Base-by-base conservation (phyloP, 148 eudicot species). In the Cornus suecica region DNA sequence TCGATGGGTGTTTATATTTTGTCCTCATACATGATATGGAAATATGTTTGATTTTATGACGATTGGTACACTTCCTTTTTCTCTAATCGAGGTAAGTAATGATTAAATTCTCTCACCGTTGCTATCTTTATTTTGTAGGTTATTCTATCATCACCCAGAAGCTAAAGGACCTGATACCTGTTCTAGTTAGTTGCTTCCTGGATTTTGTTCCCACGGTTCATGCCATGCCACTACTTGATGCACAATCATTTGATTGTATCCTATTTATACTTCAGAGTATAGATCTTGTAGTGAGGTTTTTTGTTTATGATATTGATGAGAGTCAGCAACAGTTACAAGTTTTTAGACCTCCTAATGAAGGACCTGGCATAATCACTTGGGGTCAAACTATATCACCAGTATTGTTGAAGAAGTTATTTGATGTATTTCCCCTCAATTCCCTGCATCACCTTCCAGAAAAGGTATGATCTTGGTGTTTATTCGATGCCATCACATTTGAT, bases 211-310 rank as follows among this genome's bases (percentile, higher is more conserved):
- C 86, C 20, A 81, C 56, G 86, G 76, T 82, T 65, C 83, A 85
- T 60, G 72, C 87, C 56, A 87, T 76, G 72, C 74, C 80, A 30
- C 82, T 42, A 28, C 85, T 92, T 54, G 99, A 94, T 84, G 78
- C 80, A 68, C 96, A 87, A 56, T 84, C 97, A 54, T 92, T 81
- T 80, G 97, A 92, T 66, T 92, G 97, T 83, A 78, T 94, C 92
- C 85, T 84, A 32, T 88, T 77, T 77, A 77, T 92, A 76, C 92
- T 94, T 80, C 88, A 92, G 80, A 86, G 97, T 78, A 74, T 92
- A 80, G 91, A 92, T 80, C 79, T 80, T 79, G 79, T 82, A 28
- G 92, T 91, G 72, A 85, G 79, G 75, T 88, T 84, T 85, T 83
- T 87, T 84, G 89, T 78, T 63, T 66, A 72, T 76, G 88, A 73